Percentiles rank a stretch among this genome's conserved stretches.
phyloP scores from a whole-genome alignment of 768 basidiomycete species.

The Boletus rubescentipes region DNA sequence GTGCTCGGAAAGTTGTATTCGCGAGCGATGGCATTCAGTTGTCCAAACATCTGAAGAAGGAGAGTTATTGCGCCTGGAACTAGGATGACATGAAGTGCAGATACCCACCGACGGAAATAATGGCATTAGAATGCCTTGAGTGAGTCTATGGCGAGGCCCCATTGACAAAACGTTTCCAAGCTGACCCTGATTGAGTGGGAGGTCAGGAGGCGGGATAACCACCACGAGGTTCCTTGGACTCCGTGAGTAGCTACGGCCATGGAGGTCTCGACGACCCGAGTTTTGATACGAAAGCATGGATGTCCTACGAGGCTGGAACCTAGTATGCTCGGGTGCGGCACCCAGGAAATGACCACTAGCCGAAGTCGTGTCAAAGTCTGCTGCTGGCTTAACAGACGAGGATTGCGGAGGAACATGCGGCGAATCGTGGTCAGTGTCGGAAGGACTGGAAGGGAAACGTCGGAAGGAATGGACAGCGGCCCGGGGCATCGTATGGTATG shows the following conservation, averaged over 20 bases:
- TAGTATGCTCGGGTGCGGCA: slow-evolving; percentile 8
- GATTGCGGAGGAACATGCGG: background rate
- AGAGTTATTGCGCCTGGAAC: background rate
- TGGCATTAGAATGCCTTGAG: slow-evolving; percentile 73
- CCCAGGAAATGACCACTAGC: background rate
- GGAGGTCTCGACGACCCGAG: slow-evolving; percentile 44
- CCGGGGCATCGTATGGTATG: background rate
- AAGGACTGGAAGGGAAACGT: slow-evolving; percentile 35
- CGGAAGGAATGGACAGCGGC: slow-evolving; percentile 34
- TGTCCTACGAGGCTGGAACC: slow-evolving; percentile 39
- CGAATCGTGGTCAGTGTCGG: slow-evolving; percentile 36
- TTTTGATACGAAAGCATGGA: slow-evolving; percentile 58
- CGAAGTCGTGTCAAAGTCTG: slow-evolving; percentile 16
- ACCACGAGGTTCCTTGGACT: slow-evolving; percentile 57
- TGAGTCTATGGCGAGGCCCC: slow-evolving; percentile 58
- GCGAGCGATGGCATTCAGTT: slow-evolving; percentile 74
- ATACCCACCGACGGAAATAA: slow-evolving; percentile 64
- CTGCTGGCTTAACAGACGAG: background rate
- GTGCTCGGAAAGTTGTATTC: slow-evolving; percentile 83
- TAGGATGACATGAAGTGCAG: background rate
- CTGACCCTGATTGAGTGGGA: slow-evolving; percentile 57
- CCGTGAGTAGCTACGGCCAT: slow-evolving; percentile 40
- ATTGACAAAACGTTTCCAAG: slow-evolving; percentile 57
- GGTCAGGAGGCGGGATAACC: slow-evolving; percentile 60
- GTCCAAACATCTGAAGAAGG: slow-evolving; percentile 62